These are phyloP conservation scores for Acer campestre DNA, from an alignment of 345 rosid species.

Conservation along the genomic window DNA sequence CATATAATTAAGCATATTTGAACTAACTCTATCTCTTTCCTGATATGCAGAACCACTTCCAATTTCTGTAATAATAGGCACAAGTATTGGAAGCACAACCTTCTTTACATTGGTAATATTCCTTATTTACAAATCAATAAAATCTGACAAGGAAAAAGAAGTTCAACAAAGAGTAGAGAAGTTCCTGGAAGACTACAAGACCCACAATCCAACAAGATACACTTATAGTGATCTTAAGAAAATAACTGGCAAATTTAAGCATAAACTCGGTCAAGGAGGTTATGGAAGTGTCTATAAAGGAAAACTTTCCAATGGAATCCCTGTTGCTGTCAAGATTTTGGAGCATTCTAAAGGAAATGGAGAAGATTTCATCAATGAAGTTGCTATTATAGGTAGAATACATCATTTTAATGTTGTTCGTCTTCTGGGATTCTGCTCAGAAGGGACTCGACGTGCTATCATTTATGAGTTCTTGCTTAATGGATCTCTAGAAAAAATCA, in stretches of 20 bases:
- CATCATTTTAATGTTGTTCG: slow-evolving; percentile 16
- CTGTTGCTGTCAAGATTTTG: slow-evolving; percentile 11
- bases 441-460: slow-evolving; percentile 2
- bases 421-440: background rate
- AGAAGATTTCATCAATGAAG: slow-evolving; percentile 28
- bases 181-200: background rate
- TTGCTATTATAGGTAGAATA: slow-evolving; percentile 16
- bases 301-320: background rate
- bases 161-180: slow-evolving; percentile 2
- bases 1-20: background rate
- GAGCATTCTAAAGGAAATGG: slow-evolving; percentile 12
- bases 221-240: background rate
- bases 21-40: background rate
- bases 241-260: background rate
- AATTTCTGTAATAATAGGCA: background rate
- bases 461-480: slow-evolving; percentile 12
- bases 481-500: slow-evolving; percentile 17
- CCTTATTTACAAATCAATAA: background rate
- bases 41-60: background rate
- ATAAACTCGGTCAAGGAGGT: slow-evolving; percentile 1
- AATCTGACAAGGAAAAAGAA: slow-evolving; percentile 2
- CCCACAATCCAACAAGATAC: slow-evolving; percentile 9
- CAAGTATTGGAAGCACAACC: background rate
- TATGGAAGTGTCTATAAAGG: slow-evolving; percentile 3
- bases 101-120: background rate